Evolutionary conservation across 2,329 filamentous ascomycete genomes (phyloP).

Genomic region (Lasiodiplodia theobromae): DNA sequence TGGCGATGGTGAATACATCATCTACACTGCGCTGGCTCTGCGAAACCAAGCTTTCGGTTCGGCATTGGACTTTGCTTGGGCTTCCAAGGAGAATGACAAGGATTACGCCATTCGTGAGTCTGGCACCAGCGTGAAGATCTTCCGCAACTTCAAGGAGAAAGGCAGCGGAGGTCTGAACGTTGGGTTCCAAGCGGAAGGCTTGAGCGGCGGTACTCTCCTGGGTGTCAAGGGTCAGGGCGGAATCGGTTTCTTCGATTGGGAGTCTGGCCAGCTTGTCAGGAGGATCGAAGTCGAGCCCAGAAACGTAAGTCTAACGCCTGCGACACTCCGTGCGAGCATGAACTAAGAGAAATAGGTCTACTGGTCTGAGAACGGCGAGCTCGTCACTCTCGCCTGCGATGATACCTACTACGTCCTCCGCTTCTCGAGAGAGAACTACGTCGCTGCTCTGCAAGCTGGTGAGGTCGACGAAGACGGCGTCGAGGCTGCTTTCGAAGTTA

Average conservation of each 20-base stretch:
- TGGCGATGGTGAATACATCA: constrained; percentile 98
- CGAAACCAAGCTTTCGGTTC: constrained; percentile 97
- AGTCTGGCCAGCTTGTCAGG: constrained; percentile 84
- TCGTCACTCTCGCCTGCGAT: constrained; percentile 91
- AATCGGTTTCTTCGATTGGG: constrained; percentile 97
- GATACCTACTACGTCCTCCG: constrained; percentile 94
- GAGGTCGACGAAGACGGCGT: constrained; percentile 90
- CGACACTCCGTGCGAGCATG: constrained; percentile 5
- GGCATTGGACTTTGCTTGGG: constrained; percentile 96
- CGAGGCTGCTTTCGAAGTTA: constrained; percentile 93
- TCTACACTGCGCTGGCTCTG: constrained; percentile 95
- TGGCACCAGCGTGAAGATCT: constrained; percentile 91
- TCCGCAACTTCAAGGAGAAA: constrained; percentile 97
- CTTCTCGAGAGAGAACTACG: constrained; percentile 87
- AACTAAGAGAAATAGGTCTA: constrained; percentile 67
- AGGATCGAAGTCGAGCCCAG: constrained; percentile 83
- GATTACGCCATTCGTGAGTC: constrained; percentile 98
- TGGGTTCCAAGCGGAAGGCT: constrained; percentile 90
- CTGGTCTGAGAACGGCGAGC: constrained; percentile 96
- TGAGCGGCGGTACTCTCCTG: constrained; percentile 86
- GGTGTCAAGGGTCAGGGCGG: constrained; percentile 95
- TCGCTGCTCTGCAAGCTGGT: constrained; percentile 81
- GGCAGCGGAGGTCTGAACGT: constrained; percentile 81
- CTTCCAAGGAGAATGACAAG: constrained; percentile 95
- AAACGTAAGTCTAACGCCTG: constrained; percentile 52